Conservation (phyloP, 352 stramenopile species). For the Chrysophaeum taylorii region DNA sequence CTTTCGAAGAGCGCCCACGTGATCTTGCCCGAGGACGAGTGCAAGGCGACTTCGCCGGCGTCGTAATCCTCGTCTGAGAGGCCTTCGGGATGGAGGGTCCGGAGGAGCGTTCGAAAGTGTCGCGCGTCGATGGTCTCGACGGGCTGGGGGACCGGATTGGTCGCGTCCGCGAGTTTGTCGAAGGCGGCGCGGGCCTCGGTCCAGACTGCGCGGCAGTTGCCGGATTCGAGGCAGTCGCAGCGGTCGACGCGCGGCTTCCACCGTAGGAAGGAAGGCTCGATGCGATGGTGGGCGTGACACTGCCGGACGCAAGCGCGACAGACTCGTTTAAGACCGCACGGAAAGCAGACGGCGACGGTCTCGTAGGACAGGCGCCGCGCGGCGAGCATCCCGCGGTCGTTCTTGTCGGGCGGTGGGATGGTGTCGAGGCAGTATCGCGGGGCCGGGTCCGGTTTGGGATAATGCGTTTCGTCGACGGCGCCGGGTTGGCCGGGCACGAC, state of each 20-base stretch:
- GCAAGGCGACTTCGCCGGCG: neutral
- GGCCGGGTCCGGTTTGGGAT: neutral
- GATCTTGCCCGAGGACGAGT: neutral
- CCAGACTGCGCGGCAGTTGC: neutral
- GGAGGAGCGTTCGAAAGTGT: neutral
- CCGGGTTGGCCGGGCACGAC: neutral
- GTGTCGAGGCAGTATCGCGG: conserved; percentile 9
- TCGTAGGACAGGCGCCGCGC: neutral
- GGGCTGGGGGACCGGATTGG: neutral
- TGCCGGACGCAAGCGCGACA: neutral
- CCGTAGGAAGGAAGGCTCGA: neutral
- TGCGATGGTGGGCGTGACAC: neutral
- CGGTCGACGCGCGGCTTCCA: neutral
- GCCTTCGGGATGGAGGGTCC: neutral
- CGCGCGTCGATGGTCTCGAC: neutral
- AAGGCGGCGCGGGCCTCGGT: neutral
- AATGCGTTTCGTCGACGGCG: neutral
- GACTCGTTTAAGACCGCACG: neutral
- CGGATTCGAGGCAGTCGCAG: neutral
- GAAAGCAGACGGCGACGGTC: neutral
- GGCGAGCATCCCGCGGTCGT: neutral
- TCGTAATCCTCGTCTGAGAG: conserved; percentile 1
- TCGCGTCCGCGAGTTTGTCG: conserved; percentile 1
- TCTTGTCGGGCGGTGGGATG: neutral
- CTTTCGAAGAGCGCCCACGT: neutral